Percentiles rank a stretch among this genome's conserved stretches.
Conservation (phyloP, 257 asterid genomes). For the Plantago elongata region DNA sequence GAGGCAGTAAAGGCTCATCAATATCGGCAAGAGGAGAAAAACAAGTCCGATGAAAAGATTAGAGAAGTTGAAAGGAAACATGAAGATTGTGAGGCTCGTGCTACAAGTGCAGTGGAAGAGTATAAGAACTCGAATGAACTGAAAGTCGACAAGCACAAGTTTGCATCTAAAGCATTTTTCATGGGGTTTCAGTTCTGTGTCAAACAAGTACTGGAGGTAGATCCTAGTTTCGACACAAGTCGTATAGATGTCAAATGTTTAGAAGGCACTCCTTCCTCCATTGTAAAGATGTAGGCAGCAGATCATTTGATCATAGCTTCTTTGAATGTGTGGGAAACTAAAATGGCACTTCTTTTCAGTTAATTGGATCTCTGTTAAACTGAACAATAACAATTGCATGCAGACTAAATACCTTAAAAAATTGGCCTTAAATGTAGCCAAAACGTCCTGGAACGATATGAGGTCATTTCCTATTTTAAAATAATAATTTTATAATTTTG, state of each 20-base stretch:
- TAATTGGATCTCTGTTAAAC: no score
- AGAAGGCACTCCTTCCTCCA: not conserved
- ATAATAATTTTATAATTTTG: no score
- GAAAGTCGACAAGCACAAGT: constrained; percentile 11
- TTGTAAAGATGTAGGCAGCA: not conserved
- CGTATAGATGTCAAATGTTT: constrained; percentile 2
- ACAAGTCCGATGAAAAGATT: not conserved
- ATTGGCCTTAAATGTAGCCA: no score
- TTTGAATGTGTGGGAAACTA: no score
- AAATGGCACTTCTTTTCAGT: no score
- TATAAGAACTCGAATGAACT: constrained; percentile 1
- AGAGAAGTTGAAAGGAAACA: constrained; percentile 2
- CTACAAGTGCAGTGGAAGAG: not conserved
- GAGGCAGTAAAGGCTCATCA: not conserved
- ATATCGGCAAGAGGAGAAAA: not conserved
- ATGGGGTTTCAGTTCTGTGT: constrained; percentile 11
- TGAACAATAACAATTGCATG: no score
- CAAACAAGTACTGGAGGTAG: constrained; percentile 10
- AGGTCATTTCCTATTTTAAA: no score
- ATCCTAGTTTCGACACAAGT: constrained; percentile 9
- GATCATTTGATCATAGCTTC: no score
- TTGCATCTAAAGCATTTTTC: constrained; percentile 8
- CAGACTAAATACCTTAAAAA: no score
- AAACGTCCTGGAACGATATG: no score
- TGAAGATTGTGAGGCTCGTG: constrained; percentile 4